Conservation (phyloP, 2,329 filamentous ascomycete species). For the Coleophoma crateriformis region DNA sequence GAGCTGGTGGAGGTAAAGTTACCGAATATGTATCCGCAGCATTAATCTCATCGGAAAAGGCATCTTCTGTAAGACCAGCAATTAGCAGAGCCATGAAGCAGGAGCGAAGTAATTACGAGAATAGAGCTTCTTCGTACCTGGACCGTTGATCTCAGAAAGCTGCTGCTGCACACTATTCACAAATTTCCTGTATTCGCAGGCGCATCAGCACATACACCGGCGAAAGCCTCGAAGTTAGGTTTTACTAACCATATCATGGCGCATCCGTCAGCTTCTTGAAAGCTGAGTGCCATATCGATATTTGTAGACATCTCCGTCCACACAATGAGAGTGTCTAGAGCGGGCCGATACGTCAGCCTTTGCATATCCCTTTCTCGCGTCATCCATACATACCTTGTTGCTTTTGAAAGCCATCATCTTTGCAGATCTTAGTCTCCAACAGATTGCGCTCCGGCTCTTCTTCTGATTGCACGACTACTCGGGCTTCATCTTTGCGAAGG, state of each 20-base stretch:
- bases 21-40: constrained; percentile 65
- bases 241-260: constrained; percentile 75
- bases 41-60: constrained; percentile 76
- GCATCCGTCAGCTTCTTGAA: constrained; percentile 95
- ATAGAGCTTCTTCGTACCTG: constrained; percentile 42
- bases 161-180: constrained; percentile 80
- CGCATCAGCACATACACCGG: constrained; percentile 3
- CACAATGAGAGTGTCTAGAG: constrained; percentile 86
- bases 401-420: constrained; percentile 96
- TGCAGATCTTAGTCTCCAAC: constrained; percentile 83
- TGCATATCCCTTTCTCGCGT: constrained; percentile 18
- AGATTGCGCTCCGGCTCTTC: constrained; percentile 80
- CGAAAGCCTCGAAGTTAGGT: neutral
- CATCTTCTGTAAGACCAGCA: constrained; percentile 57
- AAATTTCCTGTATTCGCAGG: constrained; percentile 64
- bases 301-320: constrained; percentile 86
- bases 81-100: neutral
- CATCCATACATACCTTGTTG: constrained; percentile 69
- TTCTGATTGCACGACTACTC: constrained; percentile 88
- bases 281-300: constrained; percentile 95
- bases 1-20: constrained; percentile 69
- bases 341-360: constrained; percentile 17
- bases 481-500: constrained; percentile 69
- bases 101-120: neutral
- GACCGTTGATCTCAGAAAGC: constrained; percentile 55